Evolutionary conservation across 2,329 filamentous ascomycete genomes (phyloP).

Genomic region (Alternaria brassicae): DNA sequence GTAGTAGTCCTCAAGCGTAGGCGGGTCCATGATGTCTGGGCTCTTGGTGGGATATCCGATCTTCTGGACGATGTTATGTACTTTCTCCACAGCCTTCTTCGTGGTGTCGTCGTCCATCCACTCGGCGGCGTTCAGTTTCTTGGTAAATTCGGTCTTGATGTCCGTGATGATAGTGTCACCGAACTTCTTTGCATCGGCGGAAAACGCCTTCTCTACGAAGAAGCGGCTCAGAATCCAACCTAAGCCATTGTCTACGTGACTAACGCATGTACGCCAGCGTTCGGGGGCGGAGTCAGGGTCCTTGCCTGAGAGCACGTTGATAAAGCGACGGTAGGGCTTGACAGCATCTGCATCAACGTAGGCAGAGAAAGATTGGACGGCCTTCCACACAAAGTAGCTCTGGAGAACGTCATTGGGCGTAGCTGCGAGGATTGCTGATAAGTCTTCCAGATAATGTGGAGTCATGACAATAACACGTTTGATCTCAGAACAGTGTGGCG

Average conservation of each 20-base stretch:
- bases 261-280: slow-evolving; percentile 71
- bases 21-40: slow-evolving; percentile 67
- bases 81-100: slow-evolving; percentile 67
- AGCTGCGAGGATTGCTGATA: slow-evolving; percentile 63
- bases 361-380: slow-evolving; percentile 61
- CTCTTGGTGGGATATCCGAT: slow-evolving; percentile 70
- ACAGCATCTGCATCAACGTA: slow-evolving; percentile 67
- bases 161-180: slow-evolving; percentile 74
- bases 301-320: slow-evolving; percentile 67
- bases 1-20: slow-evolving; percentile 65
- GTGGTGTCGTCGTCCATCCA: slow-evolving; percentile 72
- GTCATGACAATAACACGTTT: slow-evolving; percentile 66
- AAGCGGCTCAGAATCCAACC: slow-evolving; percentile 75
- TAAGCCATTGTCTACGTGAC: slow-evolving; percentile 63
- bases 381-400: slow-evolving; percentile 70
- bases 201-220: slow-evolving; percentile 73
- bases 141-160: slow-evolving; percentile 71
- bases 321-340: slow-evolving; percentile 66
- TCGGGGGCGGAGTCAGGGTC: slow-evolving; percentile 68
- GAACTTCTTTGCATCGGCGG: slow-evolving; percentile 69
- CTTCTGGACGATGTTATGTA: slow-evolving; percentile 71
- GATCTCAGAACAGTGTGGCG: slow-evolving; percentile 59
- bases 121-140: slow-evolving; percentile 63
- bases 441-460: slow-evolving; percentile 65
- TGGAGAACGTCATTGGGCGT: slow-evolving; percentile 64